A percentile compares a stretch with the other conserved stretches of the same genome.
Evolutionary conservation across 2,329 filamentous ascomycete species (phyloP).

Genomic region (Lithohypha guttulata): DNA sequence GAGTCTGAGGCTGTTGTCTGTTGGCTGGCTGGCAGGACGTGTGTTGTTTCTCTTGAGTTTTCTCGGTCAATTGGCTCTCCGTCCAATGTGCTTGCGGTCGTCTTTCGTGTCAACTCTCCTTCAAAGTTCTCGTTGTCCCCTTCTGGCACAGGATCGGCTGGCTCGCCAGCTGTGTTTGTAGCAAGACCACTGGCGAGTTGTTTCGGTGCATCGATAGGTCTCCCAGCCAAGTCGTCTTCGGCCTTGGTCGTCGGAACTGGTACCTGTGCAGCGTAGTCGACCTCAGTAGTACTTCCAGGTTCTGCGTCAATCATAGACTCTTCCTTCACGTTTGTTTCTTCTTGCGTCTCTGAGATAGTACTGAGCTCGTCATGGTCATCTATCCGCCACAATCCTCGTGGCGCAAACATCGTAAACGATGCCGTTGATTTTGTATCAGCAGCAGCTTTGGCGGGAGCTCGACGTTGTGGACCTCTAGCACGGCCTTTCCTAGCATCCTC

Average conservation of each 20-base stretch:
- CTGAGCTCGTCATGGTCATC: conserved; percentile 18
- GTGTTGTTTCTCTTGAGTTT: conserved; percentile 12
- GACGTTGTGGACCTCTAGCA: conserved; percentile 73
- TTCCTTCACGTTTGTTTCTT: no score
- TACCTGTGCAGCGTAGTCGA: conserved; percentile 23
- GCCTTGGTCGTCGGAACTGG: conserved; percentile 33
- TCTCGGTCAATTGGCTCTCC: conserved; percentile 17
- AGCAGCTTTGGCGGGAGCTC: conserved; percentile 52
- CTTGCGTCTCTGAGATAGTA: conserved; percentile 7
- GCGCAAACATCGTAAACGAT: conserved; percentile 15
- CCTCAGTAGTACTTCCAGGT: neutral
- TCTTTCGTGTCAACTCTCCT: conserved; percentile 16
- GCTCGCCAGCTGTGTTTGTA: conserved; percentile 28
- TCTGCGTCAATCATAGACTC: no score
- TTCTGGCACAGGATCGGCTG: conserved; percentile 28
- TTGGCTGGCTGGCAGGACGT: conserved; percentile 17
- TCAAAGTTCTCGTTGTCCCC: conserved; percentile 10
- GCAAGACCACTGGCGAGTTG: conserved; percentile 25
- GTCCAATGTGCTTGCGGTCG: conserved; percentile 15
- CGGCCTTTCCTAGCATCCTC: conserved; percentile 81
- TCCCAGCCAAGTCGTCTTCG: conserved; percentile 2
- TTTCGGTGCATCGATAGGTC: conserved; percentile 10
- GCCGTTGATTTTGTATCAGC: conserved; percentile 8
- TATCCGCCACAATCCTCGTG: conserved; percentile 19
- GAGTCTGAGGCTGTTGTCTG: conserved; percentile 15